Percentiles rank a stretch among this genome's conserved stretches.
Evolutionary conservation across 2,329 filamentous ascomycete species (phyloP).

Genomic region (Shiraia sp.): DNA sequence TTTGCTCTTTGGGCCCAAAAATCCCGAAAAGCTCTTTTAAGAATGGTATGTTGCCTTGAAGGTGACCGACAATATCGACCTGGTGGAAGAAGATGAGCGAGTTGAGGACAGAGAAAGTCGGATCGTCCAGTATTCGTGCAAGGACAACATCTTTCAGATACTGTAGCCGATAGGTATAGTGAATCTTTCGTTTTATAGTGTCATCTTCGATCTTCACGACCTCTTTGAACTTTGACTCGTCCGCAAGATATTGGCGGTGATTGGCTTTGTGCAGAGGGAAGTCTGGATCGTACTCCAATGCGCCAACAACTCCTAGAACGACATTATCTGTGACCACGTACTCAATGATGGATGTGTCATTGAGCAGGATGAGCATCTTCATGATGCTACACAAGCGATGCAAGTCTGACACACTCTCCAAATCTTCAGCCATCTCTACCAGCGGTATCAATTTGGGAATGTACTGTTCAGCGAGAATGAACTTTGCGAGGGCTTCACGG

Average conservation of each 20-base stretch:
- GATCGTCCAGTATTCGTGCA: slow-evolving; percentile 93
- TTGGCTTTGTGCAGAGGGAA: slow-evolving; percentile 98
- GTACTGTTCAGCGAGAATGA: slow-evolving; percentile 83
- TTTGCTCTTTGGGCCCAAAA: slow-evolving; percentile 68
- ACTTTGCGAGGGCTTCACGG: slow-evolving; percentile 84
- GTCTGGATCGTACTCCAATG: slow-evolving; percentile 96
- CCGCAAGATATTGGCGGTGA: slow-evolving; percentile 88
- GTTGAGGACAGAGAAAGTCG: slow-evolving; percentile 96
- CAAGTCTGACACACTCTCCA: slow-evolving; percentile 83
- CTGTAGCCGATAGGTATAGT: slow-evolving; percentile 92
- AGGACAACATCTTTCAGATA: slow-evolving; percentile 99
- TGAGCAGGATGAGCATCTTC: slow-evolving; percentile 93
- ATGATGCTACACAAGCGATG: slow-evolving; percentile 96
- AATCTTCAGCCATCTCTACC: slow-evolving; percentile 85
- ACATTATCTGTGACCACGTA: slow-evolving; percentile 88
- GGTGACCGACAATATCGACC: slow-evolving; percentile 93
- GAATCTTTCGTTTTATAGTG: slow-evolving; percentile 83
- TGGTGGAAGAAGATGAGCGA: slow-evolving; percentile 99
- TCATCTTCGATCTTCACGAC: slow-evolving; percentile 90
- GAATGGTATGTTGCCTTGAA: slow-evolving; percentile 80
- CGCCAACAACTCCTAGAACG: slow-evolving; percentile 89
- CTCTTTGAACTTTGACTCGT: slow-evolving; percentile 91
- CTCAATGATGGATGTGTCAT: slow-evolving; percentile 94
- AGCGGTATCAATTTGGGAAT: slow-evolving; percentile 84
- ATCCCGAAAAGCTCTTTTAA: slow-evolving; percentile 86